Evolutionary conservation across 192 early-diverging fungal genomes (phyloP), one percentile per base, ranked within the genome.

Genomic region (Coemansia sp.): DNA sequence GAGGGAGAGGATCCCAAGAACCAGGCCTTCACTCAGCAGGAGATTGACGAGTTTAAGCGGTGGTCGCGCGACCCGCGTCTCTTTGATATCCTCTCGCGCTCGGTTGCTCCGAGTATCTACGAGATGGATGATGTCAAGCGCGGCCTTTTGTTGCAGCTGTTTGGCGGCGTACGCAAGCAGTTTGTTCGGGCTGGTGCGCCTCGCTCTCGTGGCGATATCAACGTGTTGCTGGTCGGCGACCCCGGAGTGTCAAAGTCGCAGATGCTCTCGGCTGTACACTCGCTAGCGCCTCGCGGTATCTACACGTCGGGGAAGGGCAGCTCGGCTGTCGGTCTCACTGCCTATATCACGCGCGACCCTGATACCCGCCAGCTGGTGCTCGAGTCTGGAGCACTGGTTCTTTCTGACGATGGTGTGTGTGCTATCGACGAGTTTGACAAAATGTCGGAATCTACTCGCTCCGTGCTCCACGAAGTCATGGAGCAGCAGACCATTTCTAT

Each of bases 341-440:
- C 95, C 16, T 90, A 90, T 35, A 92, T 99, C 24, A 92, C 88
- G 83, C 89, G 93, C 67, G 97, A 99, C 69, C 86, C 95, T 1
- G 88, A 90, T 24, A 95, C 94, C 6, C 92, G 93, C 62, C 94
- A 99, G 79, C 92, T 97, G 90, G 87, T 96, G 48, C 88, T 99
- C 55, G 96, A 99, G 80, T 94, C 94, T 63, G 97, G 97, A 69
- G 95, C 95, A 8, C 84, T 99, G 62, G 97, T 99, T 14, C 83
- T 99, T 65, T 94, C 95, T 23, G 97, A 99, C 84, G 94, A 95
- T 70, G 97, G 97, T 63, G 90, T 99, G 70, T 96, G 94, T 71
- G 96, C 95, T 69, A 99, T 99, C 72, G 97, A 99, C 84, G 97
- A 99, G 83, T 99, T 99, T 73, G 97, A 99, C 82, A 99, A 99